Evolutionary conservation across 2,329 filamentous ascomycete species (phyloP).

Genomic region (Penicillium sp.): DNA sequence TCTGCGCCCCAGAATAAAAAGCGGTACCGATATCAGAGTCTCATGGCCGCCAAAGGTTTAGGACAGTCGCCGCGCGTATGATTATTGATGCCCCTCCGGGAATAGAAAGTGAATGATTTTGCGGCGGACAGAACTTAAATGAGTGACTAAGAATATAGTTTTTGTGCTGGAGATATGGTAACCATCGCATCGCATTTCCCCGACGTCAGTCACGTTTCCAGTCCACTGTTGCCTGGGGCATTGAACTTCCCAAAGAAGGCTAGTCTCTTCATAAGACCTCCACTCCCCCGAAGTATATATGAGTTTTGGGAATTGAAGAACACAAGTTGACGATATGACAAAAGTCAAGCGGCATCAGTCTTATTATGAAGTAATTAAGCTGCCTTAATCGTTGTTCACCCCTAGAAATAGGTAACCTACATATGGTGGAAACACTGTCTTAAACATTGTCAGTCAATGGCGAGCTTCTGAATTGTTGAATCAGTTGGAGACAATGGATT

Average conservation of each 20-base stretch:
- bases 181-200: slow-evolving; percentile 16
- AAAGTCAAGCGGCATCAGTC: background rate
- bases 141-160: slow-evolving; percentile 8
- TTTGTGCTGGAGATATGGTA: background rate
- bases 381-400: background rate
- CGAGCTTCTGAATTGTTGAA: background rate
- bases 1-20: slow-evolving; percentile 8
- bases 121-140: background rate
- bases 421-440: background rate
- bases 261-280: slow-evolving; percentile 9
- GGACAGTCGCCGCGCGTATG: background rate
- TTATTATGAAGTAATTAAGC: background rate
- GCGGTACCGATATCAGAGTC: slow-evolving; percentile 4
- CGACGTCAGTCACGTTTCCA: slow-evolving; percentile 25
- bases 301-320: background rate
- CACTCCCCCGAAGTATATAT: background rate
- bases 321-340: background rate
- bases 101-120: background rate
- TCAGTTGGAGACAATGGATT: background rate
- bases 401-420: background rate
- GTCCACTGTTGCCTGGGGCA: slow-evolving; percentile 23
- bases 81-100: background rate
- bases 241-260: background rate
- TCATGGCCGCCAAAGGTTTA: slow-evolving; percentile 8
- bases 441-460: background rate